Conservation (phyloP, 1,284 basidiomycete genomes). For the Fomitopsis pinicola region DNA sequence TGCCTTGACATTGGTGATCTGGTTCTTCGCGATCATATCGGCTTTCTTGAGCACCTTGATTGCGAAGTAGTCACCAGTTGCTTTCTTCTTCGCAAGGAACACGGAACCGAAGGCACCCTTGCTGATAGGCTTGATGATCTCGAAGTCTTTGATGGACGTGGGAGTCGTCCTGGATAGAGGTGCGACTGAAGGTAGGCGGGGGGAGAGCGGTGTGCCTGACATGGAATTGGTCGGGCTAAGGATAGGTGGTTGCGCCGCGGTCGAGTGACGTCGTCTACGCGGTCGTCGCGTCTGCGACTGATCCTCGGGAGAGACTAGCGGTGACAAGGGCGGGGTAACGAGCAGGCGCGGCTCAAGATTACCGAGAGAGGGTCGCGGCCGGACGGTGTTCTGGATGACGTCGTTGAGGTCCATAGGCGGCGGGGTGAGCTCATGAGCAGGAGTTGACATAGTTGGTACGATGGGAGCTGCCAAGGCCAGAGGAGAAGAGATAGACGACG, state of each 20-base stretch:
- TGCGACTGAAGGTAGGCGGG: constrained; percentile 76
- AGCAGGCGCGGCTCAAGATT: constrained; percentile 64
- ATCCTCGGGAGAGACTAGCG: constrained; percentile 59
- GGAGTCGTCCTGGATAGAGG: constrained; percentile 78
- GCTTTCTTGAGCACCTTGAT: constrained; percentile 99
- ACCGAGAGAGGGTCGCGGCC: constrained; percentile 54
- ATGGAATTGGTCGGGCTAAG: constrained; percentile 50
- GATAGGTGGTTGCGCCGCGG: constrained; percentile 49
- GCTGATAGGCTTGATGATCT: constrained; percentile 99
- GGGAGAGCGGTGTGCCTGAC: constrained; percentile 73
- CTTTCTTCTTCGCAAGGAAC: constrained; percentile 97
- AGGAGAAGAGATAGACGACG: constrained; percentile 80
- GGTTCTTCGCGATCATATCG: constrained; percentile 99
- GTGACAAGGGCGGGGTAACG: constrained; percentile 74
- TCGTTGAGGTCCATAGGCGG: constrained; percentile 65
- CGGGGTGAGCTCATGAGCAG: constrained; percentile 46
- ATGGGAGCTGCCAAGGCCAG: constrained; percentile 78
- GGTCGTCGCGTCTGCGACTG: constrained; percentile 42
- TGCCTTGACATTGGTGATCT: constrained; percentile 99
- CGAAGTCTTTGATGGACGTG: constrained; percentile 98
- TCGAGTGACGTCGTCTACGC: constrained; percentile 65
- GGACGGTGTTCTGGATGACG: constrained; percentile 22
- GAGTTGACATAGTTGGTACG: constrained; percentile 47
- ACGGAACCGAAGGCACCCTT: constrained; percentile 99
- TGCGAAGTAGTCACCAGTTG: constrained; percentile 97